Base-by-base conservation (phyloP, 1,284 basidiomycete species). In the Cryptococcus jaspeensis region DNA sequence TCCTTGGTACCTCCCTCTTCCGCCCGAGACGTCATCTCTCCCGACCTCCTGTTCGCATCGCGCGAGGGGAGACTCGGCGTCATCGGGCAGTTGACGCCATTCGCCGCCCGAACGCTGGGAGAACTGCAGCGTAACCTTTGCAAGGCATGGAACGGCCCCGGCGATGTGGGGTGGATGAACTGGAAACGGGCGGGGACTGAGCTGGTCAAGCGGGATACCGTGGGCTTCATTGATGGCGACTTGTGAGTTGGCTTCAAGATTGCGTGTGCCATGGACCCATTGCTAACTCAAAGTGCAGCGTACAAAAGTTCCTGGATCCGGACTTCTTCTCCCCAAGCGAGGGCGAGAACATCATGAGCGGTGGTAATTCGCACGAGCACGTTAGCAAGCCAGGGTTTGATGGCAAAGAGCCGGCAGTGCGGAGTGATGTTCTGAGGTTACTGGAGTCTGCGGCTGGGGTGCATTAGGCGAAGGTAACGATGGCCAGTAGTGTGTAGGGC, bases 141-240 rank as follows among this genome's bases (percentile, higher is more conserved):
- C 7, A 79, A 79, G 38, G 77, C 81, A 35, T 70, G 85, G 40
- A 72, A 79, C 47, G 84, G 81, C 0, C 80, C 85, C 5, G 88
- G 87, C 1, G 84, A 82, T 0, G 72, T 83, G 12, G 81, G 81
- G 40, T 90, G 92, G 72, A 80, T 84, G 15, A 83, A 88, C 58
- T 90, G 84, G 75, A 83, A 91, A 47, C 81, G 45, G 67, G 81
- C 64, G 82, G 86, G 59, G 76, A 81, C 53, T 81, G 83, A 67
- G 83, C 85, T 71, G 78, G 82, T 52, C 83, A 88, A 59, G 63
- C 75, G 48, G 76, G 83, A 70, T 2, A 71, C 76, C 1, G 71
- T 70, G 0, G 92, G 92, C 2, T 93, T 96, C 80, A 80, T 96
- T 28, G 92, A 97, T 65, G 93, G 92, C 2, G 89, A 92, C 69